These are phyloP conservation scores for Yamadazyma pseudoaaseri DNA, from an alignment of 1,139 yeast genomes.

Conservation along the genomic window DNA sequence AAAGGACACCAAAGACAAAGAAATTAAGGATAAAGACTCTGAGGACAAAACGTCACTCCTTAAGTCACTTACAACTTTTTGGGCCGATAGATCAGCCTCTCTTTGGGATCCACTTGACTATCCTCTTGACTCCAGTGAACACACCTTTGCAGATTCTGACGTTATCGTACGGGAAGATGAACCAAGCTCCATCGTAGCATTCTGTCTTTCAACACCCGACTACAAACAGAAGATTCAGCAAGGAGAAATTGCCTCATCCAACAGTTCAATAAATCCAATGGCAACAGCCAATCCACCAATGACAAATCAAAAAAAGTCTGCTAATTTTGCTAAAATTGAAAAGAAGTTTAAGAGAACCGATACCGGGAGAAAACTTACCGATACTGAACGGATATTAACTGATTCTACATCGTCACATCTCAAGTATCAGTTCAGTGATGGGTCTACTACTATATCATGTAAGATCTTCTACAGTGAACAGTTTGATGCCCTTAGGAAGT, in stretches of 20 bases:
- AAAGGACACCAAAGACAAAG: constrained; percentile 9
- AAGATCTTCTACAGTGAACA: constrained; percentile 95
- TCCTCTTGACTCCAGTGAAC: constrained; percentile 80
- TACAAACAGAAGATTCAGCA: constrained; percentile 59
- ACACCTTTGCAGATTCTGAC: constrained; percentile 89
- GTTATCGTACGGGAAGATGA: constrained; percentile 96
- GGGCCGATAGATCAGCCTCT: constrained; percentile 97
- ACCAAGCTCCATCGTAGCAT: constrained; percentile 92
- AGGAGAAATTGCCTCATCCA: not conserved
- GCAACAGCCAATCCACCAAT: not conserved
- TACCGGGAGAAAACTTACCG: constrained; percentile 20
- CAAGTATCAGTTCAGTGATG: constrained; percentile 88
- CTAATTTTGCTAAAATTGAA: constrained; percentile 42
- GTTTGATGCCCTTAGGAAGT: constrained; percentile 86
- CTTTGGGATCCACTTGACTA: constrained; percentile 92
- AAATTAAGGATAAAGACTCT: constrained; percentile 54
- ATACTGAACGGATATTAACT: constrained; percentile 67
- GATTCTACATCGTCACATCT: constrained; percentile 86
- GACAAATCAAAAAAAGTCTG: constrained; percentile 24
- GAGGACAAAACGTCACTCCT: constrained; percentile 50
- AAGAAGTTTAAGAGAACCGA: constrained; percentile 41
- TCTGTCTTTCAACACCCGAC: constrained; percentile 83
- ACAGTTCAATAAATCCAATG: not conserved
- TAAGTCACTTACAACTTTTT: constrained; percentile 82
- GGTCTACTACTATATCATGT: constrained; percentile 84